Percentiles rank a stretch among this genome's conserved stretches.
Conservation (phyloP, 140 eudicot species). For the Flaveria floridana region DNA sequence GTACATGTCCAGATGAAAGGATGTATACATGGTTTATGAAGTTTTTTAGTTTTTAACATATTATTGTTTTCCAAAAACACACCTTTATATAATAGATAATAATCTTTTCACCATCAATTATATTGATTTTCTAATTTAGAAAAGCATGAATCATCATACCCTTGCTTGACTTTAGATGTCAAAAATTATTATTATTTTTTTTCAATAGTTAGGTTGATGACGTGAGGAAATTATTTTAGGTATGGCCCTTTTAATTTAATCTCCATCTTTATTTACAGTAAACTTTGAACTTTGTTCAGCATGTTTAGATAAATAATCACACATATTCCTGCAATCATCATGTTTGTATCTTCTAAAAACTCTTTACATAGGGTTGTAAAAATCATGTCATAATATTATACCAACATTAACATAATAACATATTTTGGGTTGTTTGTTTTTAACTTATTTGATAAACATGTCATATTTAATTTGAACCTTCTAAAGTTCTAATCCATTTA, state of each 20-base stretch:
- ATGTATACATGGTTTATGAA: too few species aligned
- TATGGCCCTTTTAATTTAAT: not conserved
- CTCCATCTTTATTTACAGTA: too few species aligned
- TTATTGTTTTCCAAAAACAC: too few species aligned
- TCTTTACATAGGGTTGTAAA: not conserved
- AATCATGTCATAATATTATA: not conserved
- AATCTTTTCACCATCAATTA: not conserved
- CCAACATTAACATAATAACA: too few species aligned
- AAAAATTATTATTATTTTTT: not conserved
- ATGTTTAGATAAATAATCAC: too few species aligned
- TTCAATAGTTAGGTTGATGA: not conserved
- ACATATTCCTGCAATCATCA: not conserved
- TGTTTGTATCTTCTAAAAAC: too few species aligned
- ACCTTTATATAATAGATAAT: not conserved
- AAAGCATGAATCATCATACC: conserved; percentile 22
- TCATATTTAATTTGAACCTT: too few species aligned
- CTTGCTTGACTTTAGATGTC: conserved; percentile 27
- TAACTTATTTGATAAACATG: too few species aligned
- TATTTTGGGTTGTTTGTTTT: too few species aligned
- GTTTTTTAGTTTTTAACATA: too few species aligned
- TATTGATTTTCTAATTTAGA: not conserved
- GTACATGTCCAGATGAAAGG: too few species aligned
- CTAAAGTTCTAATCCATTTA: too few species aligned
- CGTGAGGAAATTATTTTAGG: not conserved
- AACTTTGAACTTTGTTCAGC: not conserved